phyloP scores from a whole-genome alignment of 2,329 filamentous ascomycete species.

The Volutella citrinella region DNA sequence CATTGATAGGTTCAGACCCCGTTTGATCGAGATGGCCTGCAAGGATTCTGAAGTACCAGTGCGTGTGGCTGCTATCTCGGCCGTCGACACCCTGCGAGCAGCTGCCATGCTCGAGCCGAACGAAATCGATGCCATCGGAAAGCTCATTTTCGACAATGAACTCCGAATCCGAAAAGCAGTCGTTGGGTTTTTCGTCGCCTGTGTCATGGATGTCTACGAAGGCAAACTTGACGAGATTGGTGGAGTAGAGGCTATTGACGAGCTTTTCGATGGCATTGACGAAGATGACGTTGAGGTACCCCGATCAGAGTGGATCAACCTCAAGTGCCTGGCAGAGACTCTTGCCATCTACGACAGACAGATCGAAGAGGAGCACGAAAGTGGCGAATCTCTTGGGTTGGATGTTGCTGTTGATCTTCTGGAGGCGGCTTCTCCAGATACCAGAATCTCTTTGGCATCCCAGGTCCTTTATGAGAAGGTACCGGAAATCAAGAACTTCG shows the following conservation, averaged over 20 bases:
- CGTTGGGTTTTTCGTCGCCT: slow-evolving; percentile 85
- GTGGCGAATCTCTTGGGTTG: slow-evolving; percentile 41
- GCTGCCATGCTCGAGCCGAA: slow-evolving; percentile 85
- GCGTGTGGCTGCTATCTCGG: slow-evolving; percentile 73
- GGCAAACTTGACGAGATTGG: slow-evolving; percentile 80
- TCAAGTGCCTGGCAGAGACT: slow-evolving; percentile 86
- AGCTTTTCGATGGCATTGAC: slow-evolving; percentile 65
- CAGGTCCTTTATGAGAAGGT: slow-evolving; percentile 83
- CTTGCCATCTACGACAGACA: slow-evolving; percentile 78
- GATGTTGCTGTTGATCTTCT: slow-evolving; percentile 54
- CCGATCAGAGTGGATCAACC: slow-evolving; percentile 80
- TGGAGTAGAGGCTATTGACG: slow-evolving; percentile 72
- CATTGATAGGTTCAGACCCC: slow-evolving; percentile 83
- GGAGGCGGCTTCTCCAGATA: slow-evolving; percentile 67
- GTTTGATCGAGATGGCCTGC: slow-evolving; percentile 90
- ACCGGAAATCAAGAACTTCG: slow-evolving; percentile 80
- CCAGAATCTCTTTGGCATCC: slow-evolving; percentile 80
- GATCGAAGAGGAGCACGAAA: slow-evolving; percentile 53
- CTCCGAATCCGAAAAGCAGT: slow-evolving; percentile 82
- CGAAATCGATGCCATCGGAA: slow-evolving; percentile 85
- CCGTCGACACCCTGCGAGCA: slow-evolving; percentile 78
- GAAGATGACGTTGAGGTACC: slow-evolving; percentile 75
- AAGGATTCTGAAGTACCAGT: slow-evolving; percentile 79
- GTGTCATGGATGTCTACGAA: slow-evolving; percentile 78
- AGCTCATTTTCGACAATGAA: slow-evolving; percentile 86